phyloP scores from a whole-genome alignment of 148 eudicot species.

The Vaccinium vitisidaea region DNA sequence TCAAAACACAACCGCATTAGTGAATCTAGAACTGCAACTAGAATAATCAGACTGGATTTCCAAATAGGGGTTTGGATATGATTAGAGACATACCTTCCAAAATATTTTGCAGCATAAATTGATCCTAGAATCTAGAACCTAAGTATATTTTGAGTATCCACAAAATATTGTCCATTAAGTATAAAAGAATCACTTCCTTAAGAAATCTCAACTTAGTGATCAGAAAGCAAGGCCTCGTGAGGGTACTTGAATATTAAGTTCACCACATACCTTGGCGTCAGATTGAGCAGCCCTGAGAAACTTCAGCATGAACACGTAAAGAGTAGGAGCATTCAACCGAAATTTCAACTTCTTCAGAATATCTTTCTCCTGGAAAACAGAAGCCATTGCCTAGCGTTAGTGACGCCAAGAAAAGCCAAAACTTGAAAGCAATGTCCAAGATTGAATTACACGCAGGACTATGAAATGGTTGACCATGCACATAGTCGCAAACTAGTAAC shows the following conservation, averaged over 20 bases:
- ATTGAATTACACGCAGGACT: not conserved
- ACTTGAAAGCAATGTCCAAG: not conserved
- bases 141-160: not conserved
- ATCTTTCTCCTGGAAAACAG: conserved; percentile 58
- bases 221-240: not conserved
- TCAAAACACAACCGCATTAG: not conserved
- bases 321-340: conserved; percentile 80
- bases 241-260: not conserved
- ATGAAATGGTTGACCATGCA: not conserved
- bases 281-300: conserved; percentile 85
- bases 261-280: conserved; percentile 50
- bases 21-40: not conserved
- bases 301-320: conserved; percentile 88
- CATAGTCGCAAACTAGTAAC: not conserved
- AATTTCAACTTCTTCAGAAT: conserved; percentile 73
- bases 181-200: not conserved
- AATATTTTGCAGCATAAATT: not conserved
- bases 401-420: not conserved
- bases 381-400: conserved; percentile 6
- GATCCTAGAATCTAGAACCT: not conserved
- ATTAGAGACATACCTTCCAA: not conserved
- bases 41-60: not conserved
- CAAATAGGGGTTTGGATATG: not conserved
- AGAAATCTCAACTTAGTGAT: not conserved
- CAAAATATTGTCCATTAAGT: not conserved